These are phyloP conservation scores for Alternaria sp. DNA, from an alignment of 2,329 filamentous ascomycete genomes.

Conservation along the genomic window DNA sequence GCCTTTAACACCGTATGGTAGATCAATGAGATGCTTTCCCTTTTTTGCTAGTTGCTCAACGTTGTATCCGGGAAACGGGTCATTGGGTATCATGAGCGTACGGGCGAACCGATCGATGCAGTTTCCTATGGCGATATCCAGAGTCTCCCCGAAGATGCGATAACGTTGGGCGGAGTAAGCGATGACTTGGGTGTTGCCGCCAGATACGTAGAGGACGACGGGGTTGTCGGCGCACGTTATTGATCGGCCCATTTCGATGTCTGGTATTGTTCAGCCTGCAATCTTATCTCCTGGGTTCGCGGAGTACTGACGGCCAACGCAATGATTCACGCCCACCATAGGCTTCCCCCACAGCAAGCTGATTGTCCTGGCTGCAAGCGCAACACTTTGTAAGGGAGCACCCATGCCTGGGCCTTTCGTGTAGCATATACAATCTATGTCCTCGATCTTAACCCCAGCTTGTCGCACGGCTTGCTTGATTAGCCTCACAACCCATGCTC, in stretches of 20 bases:
- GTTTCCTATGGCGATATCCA: constrained; percentile 97
- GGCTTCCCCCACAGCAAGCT: constrained; percentile 84
- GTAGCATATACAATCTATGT: constrained; percentile 93
- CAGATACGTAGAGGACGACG: constrained; percentile 93
- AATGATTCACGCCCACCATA: constrained; percentile 97
- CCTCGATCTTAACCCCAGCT: constrained; percentile 61
- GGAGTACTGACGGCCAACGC: constrained; percentile 75
- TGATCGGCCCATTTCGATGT: constrained; percentile 96
- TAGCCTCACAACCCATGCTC: constrained; percentile 81
- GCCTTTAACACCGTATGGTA: constrained; percentile 96
- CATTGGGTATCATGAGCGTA: constrained; percentile 89
- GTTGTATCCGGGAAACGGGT: constrained; percentile 96
- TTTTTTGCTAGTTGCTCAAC: constrained; percentile 92
- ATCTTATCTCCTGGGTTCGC: neutral
- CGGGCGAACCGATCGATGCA: constrained; percentile 95
- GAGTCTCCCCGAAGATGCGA: constrained; percentile 95
- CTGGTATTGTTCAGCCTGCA: constrained; percentile 32
- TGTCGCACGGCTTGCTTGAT: constrained; percentile 79
- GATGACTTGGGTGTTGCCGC: constrained; percentile 97
- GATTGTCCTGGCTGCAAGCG: constrained; percentile 83
- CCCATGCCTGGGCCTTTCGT: constrained; percentile 97
- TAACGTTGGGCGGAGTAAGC: constrained; percentile 95
- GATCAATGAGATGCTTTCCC: constrained; percentile 75
- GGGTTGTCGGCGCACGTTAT: constrained; percentile 92
- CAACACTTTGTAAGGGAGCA: constrained; percentile 85